Conservation (phyloP, 192 early-diverging fungal species). For the Pilobolus umbonatus region DNA sequence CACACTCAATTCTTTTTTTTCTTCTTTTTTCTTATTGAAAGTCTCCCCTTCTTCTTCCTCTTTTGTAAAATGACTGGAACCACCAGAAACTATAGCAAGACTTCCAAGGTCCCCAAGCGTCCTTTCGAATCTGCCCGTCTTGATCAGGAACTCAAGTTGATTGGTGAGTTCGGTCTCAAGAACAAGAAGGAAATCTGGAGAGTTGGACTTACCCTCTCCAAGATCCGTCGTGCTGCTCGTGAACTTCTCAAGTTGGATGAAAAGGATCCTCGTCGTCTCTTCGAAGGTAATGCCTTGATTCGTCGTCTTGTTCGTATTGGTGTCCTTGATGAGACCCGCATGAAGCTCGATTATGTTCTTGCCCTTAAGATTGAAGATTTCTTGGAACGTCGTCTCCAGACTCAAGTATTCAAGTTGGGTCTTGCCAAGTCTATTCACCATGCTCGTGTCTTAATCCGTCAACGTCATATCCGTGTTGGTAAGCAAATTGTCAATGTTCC, state of each 20-base stretch:
- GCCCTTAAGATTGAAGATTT: conserved; percentile 98
- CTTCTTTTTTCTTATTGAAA: background rate
- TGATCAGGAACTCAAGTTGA: conserved; percentile 90
- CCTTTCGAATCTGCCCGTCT: conserved; percentile 97
- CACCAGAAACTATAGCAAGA: conserved; percentile 57
- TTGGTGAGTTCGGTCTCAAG: conserved; percentile 95
- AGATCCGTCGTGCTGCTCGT: conserved; percentile 99
- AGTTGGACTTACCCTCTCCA: conserved; percentile 94
- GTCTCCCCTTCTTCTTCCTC: conserved; percentile 21
- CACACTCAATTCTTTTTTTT: conserved; percentile 18
- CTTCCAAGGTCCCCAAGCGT: conserved; percentile 95
- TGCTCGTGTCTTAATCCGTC: conserved; percentile 96
- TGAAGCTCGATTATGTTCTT: conserved; percentile 98
- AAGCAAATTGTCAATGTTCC: conserved; percentile 98
- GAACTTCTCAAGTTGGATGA: conserved; percentile 94
- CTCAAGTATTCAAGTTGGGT: conserved; percentile 98
- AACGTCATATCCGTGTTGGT: conserved; percentile 97
- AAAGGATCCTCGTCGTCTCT: conserved; percentile 96
- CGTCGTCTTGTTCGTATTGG: conserved; percentile 97
- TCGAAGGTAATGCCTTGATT: conserved; percentile 99
- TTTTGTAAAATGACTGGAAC: conserved; percentile 29
- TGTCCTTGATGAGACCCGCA: conserved; percentile 96
- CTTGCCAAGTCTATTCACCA: conserved; percentile 99
- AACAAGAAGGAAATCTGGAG: conserved; percentile 99
- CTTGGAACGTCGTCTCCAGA: conserved; percentile 97